phyloP scores from a whole-genome alignment of 2,329 filamentous ascomycete genomes.

The Verticillium alfalfae region DNA sequence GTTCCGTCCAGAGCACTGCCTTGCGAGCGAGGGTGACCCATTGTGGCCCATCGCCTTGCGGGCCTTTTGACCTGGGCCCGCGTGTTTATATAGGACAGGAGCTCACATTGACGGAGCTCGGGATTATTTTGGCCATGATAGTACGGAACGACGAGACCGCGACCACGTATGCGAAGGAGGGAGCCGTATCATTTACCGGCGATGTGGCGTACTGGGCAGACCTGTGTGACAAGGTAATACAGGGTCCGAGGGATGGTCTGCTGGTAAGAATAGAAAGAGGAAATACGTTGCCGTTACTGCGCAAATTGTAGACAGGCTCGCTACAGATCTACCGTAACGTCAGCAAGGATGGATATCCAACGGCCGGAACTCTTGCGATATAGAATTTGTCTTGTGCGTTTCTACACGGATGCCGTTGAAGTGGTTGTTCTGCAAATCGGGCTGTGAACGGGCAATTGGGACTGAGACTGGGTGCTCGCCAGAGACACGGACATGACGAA shows the following conservation, averaged over 20 bases:
- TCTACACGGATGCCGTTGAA: too few relatives aligned
- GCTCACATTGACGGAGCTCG: conserved; percentile 46
- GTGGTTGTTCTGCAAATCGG: too few relatives aligned
- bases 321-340: neutral
- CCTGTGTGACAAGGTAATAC: conserved; percentile 6
- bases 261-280: conserved; percentile 11
- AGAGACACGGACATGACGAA: too few relatives aligned
- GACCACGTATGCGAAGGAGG: conserved; percentile 28
- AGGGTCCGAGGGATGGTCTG: conserved; percentile 17
- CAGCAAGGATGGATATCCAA: neutral
- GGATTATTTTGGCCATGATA: conserved; percentile 42
- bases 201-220: conserved; percentile 20
- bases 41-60: conserved; percentile 37
- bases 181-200: conserved; percentile 23
- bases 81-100: conserved; percentile 52
- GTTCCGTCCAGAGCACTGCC: conserved; percentile 38
- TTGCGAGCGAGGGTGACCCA: conserved; percentile 21
- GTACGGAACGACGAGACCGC: conserved; percentile 44
- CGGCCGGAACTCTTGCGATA: too few relatives aligned
- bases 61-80: conserved; percentile 48
- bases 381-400: too few relatives aligned
- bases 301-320: neutral
- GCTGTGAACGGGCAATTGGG: too few relatives aligned
- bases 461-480: too few relatives aligned
- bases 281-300: neutral